Conservation (phyloP, 2,329 filamentous ascomycete species). For the Ceratocystis ficicola region DNA sequence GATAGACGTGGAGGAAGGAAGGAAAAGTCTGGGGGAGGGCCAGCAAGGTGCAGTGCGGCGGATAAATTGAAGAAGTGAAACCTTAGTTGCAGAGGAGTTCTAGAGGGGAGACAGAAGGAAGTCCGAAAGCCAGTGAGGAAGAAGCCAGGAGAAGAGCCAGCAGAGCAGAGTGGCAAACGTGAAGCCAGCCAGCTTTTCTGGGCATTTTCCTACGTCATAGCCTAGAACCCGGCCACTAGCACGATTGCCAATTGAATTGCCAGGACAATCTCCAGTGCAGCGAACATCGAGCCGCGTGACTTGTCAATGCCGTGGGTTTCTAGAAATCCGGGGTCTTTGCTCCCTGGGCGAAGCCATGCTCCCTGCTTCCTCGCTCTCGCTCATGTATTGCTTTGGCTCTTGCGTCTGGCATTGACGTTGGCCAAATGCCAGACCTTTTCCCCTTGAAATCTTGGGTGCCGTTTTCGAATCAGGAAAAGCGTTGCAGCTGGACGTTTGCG, state of each 20-base stretch:
- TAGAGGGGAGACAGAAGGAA: not conserved
- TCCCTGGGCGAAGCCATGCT: not conserved
- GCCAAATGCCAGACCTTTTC: not conserved
- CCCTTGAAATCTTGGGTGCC: not conserved
- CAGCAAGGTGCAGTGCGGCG: not conserved
- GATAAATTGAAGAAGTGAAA: conserved; percentile 1
- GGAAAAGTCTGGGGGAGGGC: not conserved
- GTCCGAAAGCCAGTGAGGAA: too few relatives aligned
- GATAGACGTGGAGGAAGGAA: not conserved
- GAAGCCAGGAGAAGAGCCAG: too few relatives aligned
- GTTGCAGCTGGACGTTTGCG: not conserved
- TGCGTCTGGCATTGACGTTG: not conserved
- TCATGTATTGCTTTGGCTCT: not conserved
- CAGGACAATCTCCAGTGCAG: too few relatives aligned
- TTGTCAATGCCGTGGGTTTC: too few relatives aligned
- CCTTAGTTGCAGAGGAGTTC: not conserved
- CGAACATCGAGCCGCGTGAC: too few relatives aligned
- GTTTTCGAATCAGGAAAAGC: conserved; percentile 1
- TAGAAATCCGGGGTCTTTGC: not conserved
- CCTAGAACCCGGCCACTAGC: too few relatives aligned
- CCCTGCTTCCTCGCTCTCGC: not conserved
- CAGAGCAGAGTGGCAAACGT: not conserved
- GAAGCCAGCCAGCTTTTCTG: not conserved
- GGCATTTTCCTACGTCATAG: too few relatives aligned
- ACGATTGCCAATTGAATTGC: too few relatives aligned